Evolutionary conservation across 768 basidiomycete genomes (phyloP), one percentile per base, ranked within the genome.

Genomic region (Amanita muscaria): DNA sequence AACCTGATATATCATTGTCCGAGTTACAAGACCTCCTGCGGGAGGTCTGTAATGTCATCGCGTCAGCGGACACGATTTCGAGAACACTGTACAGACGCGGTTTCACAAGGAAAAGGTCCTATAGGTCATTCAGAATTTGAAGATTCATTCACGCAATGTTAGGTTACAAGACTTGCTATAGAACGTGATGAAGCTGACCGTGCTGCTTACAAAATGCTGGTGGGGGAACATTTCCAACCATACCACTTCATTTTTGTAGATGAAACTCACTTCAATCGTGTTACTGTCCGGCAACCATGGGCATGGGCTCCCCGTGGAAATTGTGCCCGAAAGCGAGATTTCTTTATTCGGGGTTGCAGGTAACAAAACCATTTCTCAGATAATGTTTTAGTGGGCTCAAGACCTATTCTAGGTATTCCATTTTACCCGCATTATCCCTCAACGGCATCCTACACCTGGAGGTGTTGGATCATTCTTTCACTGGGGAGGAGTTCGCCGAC

Each of bases 211-310:
- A 37, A 41, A 24, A 38, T 49, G 9, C 31, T 38, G 19, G 48
- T 57, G 24, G 52, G 48, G 14, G 42, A 40, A 12, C 29, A 51
- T 40, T 58, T 56, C 38, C 8, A 39, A 8, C 48, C 52, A 11
- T 42, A 40, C 9, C 57, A 61, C 42, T 51, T 59, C 9, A 49
- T 65, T 7, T 61, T 59, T 33, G 51, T 63, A 4, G 63, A 65
- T 48, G 62, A 65, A 42, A 59, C 55, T 19, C 45, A 56, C 10
- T 56, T 55, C 47, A 55, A 65, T 38, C 42, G 56, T 6, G 46
- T 50, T 3, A 56, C 56, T 6, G 41, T 57, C 7, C 48, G 47
- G 25, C 52, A 57, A 3, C 51, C 49, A 8, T 57, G 44, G 47
- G 64, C 55, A 7, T 56, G 60, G 51, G 55, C 64, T 15, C 25